Percentiles rank a stretch among this genome's conserved stretches.
phyloP scores from a whole-genome alignment of 177 flowering plant genomes.

The Vitis hybrid region DNA sequence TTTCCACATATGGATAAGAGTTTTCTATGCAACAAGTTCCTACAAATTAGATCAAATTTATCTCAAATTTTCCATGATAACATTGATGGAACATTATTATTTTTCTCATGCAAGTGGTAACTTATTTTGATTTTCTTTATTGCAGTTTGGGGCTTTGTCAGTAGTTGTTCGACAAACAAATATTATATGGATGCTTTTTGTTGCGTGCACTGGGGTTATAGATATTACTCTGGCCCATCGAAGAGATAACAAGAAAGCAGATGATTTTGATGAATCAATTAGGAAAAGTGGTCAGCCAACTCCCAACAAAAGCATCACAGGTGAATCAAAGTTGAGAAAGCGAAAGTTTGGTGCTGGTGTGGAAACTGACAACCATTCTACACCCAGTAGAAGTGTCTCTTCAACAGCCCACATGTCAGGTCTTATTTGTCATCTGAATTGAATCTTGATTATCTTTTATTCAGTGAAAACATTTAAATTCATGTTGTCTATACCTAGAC shows the following conservation, averaged over 20 bases:
- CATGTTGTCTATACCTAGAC: background rate
- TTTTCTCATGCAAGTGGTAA: constrained; percentile 7
- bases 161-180: constrained; percentile 86
- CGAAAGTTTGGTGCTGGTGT: constrained; percentile 34
- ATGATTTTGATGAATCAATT: constrained; percentile 22
- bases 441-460: background rate
- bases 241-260: constrained; percentile 21
- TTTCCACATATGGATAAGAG: too few relatives aligned
- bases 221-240: constrained; percentile 30
- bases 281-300: constrained; percentile 18
- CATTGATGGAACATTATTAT: background rate
- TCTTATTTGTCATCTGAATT: constrained; percentile 18
- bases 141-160: constrained; percentile 78
- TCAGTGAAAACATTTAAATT: background rate
- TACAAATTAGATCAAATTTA: background rate
- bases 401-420: constrained; percentile 36
- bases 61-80: background rate
- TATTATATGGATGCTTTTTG: constrained; percentile 84
- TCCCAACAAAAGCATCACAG: constrained; percentile 13
- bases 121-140: constrained; percentile 2
- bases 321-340: constrained; percentile 42
- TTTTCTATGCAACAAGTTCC: background rate
- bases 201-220: constrained; percentile 65
- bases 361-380: constrained; percentile 9
- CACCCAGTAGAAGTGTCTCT: constrained; percentile 1